Conservation (phyloP, 1,284 basidiomycete genomes). For the Microbotryum lychnidis-dioicae region DNA sequence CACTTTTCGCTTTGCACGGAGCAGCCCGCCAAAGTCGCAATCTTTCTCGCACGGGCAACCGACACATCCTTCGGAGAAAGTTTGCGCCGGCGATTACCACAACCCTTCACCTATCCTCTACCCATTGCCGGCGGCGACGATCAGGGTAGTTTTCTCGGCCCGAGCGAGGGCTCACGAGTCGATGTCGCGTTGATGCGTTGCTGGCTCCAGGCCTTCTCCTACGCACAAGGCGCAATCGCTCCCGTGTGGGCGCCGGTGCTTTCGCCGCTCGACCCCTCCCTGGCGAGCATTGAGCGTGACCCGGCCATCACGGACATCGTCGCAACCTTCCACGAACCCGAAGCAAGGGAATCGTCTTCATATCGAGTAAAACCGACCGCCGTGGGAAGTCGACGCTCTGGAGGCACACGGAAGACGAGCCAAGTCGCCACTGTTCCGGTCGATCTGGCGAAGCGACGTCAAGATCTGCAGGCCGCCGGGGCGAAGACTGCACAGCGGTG, state of each 20-base stretch:
- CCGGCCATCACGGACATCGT: too few species aligned
- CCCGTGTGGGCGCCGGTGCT: background rate
- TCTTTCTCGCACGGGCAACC: slow-evolving; percentile 2
- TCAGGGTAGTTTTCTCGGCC: background rate
- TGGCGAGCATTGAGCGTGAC: too few species aligned
- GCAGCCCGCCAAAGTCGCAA: background rate
- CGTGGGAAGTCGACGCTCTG: too few species aligned
- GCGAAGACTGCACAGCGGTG: too few species aligned
- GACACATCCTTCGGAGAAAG: background rate
- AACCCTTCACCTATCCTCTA: background rate
- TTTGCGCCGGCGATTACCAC: background rate
- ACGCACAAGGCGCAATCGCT: background rate
- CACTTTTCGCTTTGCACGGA: background rate
- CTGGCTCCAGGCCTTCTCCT: background rate
- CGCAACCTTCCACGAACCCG: too few species aligned
- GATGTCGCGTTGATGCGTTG: background rate
- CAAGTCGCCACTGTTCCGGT: too few species aligned
- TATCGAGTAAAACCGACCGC: too few species aligned
- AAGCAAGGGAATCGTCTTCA: too few species aligned
- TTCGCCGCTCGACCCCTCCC: too few species aligned
- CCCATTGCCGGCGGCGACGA: background rate
- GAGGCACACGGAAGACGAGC: too few species aligned
- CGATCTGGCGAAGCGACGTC: too few species aligned
- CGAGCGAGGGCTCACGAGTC: background rate
- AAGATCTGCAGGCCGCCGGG: too few species aligned